A percentile compares a stretch with the other conserved stretches of the same genome.
These are phyloP conservation scores for Metschnikowia baotianmanensis DNA, from an alignment of 805 yeast genomes.

Conservation along the genomic window DNA sequence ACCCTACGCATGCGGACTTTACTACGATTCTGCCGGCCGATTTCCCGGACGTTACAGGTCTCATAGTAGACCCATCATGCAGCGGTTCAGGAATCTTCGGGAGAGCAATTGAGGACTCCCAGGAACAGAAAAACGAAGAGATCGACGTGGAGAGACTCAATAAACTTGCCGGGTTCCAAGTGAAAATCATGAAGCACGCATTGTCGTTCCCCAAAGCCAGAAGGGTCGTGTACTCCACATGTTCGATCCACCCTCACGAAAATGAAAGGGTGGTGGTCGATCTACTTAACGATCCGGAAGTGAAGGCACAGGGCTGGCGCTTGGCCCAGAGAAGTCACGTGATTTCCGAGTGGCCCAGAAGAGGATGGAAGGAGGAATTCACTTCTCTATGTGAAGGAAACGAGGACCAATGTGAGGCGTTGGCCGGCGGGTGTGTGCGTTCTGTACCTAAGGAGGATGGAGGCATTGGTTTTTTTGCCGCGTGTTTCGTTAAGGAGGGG, in stretches of 20 bases:
- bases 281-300: constrained; percentile 62
- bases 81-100: constrained; percentile 98
- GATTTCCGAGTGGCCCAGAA: constrained; percentile 79
- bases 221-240: constrained; percentile 88
- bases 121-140: constrained; percentile 42
- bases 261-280: constrained; percentile 90
- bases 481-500: constrained; percentile 60
- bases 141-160: constrained; percentile 57
- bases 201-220: constrained; percentile 72
- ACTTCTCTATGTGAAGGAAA: constrained; percentile 44
- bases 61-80: constrained; percentile 95
- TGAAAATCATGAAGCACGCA: constrained; percentile 85
- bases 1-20: constrained; percentile 62
- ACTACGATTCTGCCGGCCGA: constrained; percentile 57
- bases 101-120: constrained; percentile 59
- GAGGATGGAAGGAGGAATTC: constrained; percentile 78
- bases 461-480: constrained; percentile 99
- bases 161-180: constrained; percentile 83
- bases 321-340: constrained; percentile 59
- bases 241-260: constrained; percentile 92
- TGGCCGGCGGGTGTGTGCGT: constrained; percentile 87
- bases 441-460: constrained; percentile 87
- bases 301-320: constrained; percentile 71
- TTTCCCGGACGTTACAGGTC: constrained; percentile 66
- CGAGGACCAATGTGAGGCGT: constrained; percentile 30